phyloP scores from a whole-genome alignment of 1,284 basidiomycete genomes.

The Leccinum brunneo-olivaceum region DNA sequence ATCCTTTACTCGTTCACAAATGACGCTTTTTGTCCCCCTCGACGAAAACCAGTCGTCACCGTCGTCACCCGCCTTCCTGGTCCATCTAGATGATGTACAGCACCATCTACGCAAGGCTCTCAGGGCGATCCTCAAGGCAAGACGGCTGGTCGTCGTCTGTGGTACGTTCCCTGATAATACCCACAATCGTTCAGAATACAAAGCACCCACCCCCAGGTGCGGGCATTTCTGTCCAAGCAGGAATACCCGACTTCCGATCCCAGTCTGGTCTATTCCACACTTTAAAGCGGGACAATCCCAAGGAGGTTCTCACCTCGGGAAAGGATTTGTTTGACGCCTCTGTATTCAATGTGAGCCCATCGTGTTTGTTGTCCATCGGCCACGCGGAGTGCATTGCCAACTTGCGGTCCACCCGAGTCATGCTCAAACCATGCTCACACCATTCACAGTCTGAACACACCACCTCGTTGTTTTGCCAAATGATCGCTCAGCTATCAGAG shows the following conservation, averaged over 20 bases:
- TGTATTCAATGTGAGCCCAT: constrained; percentile 71
- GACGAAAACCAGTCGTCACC: constrained; percentile 21
- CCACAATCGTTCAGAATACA: constrained; percentile 10
- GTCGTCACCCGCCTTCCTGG: constrained; percentile 33
- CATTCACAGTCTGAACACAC: constrained; percentile 57
- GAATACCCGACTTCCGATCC: constrained; percentile 91
- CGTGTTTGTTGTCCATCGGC: constrained; percentile 1
- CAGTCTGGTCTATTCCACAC: constrained; percentile 77
- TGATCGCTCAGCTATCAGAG: constrained; percentile 78
- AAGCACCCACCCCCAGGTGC: constrained; percentile 52
- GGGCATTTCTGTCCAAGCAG: constrained; percentile 85
- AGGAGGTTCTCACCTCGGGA: constrained; percentile 64
- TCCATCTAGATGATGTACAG: constrained; percentile 31
- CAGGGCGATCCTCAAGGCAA: constrained; percentile 69
- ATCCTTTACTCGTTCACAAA: constrained; percentile 20
- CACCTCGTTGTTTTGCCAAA: constrained; percentile 79
- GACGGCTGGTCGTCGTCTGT: constrained; percentile 79
- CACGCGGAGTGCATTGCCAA: constrained; percentile 1
- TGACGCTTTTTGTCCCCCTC: constrained; percentile 31
- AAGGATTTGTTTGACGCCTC: constrained; percentile 91
- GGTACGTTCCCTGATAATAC: constrained; percentile 46
- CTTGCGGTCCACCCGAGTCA: constrained; percentile 2
- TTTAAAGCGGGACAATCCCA: constrained; percentile 73
- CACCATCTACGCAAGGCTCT: constrained; percentile 47
- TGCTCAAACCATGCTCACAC: constrained; percentile 14